These are phyloP conservation scores for Phytophthora cactorum DNA, from an alignment of 352 stramenopile species.

Conservation along the genomic window DNA sequence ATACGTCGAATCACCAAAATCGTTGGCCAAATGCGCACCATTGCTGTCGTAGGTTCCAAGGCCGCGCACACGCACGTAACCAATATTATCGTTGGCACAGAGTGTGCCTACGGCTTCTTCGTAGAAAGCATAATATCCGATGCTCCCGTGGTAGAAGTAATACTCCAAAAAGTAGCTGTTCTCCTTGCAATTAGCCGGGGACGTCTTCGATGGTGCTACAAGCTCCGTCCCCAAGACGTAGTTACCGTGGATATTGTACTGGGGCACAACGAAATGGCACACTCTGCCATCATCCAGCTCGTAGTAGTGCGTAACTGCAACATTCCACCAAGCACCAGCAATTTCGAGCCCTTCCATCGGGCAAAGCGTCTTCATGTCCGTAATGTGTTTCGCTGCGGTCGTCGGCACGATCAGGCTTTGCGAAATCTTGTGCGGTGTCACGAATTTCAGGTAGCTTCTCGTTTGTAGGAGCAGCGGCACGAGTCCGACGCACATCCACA, in stretches of 20 bases:
- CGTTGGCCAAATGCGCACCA: constrained; percentile 21
- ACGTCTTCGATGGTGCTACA: neutral
- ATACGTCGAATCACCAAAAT: constrained; percentile 23
- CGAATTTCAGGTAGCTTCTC: constrained; percentile 39
- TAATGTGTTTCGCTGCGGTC: constrained; percentile 8
- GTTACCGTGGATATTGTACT: constrained; percentile 37
- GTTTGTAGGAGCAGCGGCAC: constrained; percentile 29
- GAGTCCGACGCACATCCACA: constrained; percentile 34
- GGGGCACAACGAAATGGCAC: constrained; percentile 38
- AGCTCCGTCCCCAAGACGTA: constrained; percentile 26
- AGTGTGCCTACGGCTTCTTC: constrained; percentile 34
- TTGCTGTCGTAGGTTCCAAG: constrained; percentile 40
- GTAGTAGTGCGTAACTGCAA: constrained; percentile 35
- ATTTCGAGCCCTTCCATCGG: constrained; percentile 36
- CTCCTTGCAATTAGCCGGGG: constrained; percentile 12
- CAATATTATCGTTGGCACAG: constrained; percentile 33
- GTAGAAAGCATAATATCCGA: constrained; percentile 37
- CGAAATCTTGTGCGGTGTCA: constrained; percentile 37
- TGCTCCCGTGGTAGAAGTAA: constrained; percentile 40
- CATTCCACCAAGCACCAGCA: constrained; percentile 38
- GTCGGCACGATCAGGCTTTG: constrained; percentile 27
- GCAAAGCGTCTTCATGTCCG: constrained; percentile 22
- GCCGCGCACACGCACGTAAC: constrained; percentile 32
- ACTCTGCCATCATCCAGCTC: constrained; percentile 14
- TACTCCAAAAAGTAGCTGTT: constrained; percentile 38